A percentile compares a stretch with the other conserved stretches of the same genome.
Conservation (phyloP, 2,329 filamentous ascomycete species). For the Penicillium sp. region DNA sequence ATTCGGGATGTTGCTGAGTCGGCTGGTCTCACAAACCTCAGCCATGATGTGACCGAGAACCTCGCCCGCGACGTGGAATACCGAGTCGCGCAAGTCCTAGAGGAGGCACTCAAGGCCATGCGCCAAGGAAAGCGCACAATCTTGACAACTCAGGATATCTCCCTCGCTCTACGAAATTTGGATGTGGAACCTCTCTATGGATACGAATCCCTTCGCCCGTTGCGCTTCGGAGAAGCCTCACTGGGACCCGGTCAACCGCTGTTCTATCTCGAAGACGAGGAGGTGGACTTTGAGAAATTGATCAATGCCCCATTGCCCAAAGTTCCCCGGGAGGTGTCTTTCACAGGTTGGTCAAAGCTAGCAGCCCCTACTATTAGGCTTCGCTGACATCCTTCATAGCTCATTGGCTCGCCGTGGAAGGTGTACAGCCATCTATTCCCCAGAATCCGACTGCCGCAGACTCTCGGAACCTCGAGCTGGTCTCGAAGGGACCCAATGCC, state of each 20-base stretch:
- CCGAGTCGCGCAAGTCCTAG: conserved; percentile 86
- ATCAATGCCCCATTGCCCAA: conserved; percentile 96
- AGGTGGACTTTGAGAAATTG: conserved; percentile 97
- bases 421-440: conserved; percentile 92
- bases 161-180: conserved; percentile 78
- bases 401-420: conserved; percentile 97
- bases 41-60: conserved; percentile 82
- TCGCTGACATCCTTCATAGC: conserved; percentile 51
- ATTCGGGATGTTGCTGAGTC: conserved; percentile 95
- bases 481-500: conserved; percentile 85
- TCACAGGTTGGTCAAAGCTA: conserved; percentile 66
- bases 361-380: neutral
- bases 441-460: conserved; percentile 92
- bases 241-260: conserved; percentile 90
- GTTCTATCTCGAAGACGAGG: conserved; percentile 97
- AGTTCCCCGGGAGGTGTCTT: conserved; percentile 87
- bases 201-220: conserved; percentile 86
- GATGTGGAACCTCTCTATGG: conserved; percentile 96
- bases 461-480: conserved; percentile 77
- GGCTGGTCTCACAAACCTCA: conserved; percentile 78
- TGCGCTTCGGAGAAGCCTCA: conserved; percentile 91
- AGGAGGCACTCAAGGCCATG: conserved; percentile 96
- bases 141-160: conserved; percentile 84
- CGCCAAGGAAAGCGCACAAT: conserved; percentile 83
- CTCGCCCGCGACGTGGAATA: conserved; percentile 95